These are phyloP conservation scores for Allium sativum DNA, from an alignment of 106 monocot genomes.

Conservation along the genomic window DNA sequence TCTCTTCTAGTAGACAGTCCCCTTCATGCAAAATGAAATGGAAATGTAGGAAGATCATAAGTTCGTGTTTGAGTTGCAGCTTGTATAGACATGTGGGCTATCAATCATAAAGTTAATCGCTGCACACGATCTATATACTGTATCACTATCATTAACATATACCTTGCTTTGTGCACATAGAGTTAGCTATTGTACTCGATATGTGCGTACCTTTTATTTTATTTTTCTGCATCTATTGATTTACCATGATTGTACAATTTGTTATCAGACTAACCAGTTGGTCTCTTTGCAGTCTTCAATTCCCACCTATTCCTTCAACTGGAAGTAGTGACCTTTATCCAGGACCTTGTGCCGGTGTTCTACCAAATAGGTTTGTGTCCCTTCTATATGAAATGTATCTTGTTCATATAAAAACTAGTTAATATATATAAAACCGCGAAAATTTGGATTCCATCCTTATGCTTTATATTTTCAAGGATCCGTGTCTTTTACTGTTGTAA, in stretches of 20 bases:
- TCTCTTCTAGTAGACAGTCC: too few relatives aligned
- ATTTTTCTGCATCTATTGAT: neutral
- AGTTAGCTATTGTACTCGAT: neutral
- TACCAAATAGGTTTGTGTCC: slow-evolving; percentile 46
- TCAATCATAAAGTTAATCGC: neutral
- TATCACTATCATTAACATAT: neutral
- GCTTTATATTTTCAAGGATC: too few relatives aligned
- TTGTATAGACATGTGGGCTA: neutral
- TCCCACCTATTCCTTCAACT: slow-evolving; percentile 49
- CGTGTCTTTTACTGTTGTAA: too few relatives aligned
- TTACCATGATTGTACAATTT: neutral
- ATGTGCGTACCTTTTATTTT: neutral
- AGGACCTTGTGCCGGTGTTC: slow-evolving; percentile 72
- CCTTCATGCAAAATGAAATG: too few relatives aligned
- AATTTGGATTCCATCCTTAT: too few relatives aligned
- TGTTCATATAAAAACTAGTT: too few relatives aligned
- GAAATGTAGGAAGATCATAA: neutral
- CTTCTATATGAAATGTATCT: neutral
- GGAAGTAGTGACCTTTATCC: slow-evolving; percentile 52
- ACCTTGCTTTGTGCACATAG: neutral
- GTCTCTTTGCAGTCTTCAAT: slow-evolving; percentile 27
- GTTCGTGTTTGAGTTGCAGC: neutral
- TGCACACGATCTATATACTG: neutral
- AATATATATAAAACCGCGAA: too few relatives aligned
- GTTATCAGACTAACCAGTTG: neutral